These are phyloP conservation scores for Helichrysum umbraculigerum DNA, from an alignment of 129 eudicot species.

Conservation along the genomic window DNA sequence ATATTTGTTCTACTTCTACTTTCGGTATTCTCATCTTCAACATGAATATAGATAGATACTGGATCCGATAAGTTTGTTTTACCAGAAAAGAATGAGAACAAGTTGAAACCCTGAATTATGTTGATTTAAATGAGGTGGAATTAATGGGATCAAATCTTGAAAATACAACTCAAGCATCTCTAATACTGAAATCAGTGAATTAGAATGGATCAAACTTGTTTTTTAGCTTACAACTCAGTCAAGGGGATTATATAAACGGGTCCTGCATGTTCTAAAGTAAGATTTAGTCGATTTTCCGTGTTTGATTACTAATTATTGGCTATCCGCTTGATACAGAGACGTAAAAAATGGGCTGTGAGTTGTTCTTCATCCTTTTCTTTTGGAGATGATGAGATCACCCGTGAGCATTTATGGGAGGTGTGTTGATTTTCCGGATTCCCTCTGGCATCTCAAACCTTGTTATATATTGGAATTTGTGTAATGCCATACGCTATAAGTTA, in stretches of 20 bases:
- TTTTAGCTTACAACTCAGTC: neutral
- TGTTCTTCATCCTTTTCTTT: constrained; percentile 58
- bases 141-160: neutral
- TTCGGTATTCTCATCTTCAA: neutral
- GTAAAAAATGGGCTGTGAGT: constrained; percentile 53
- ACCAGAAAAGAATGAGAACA: neutral
- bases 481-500: constrained; percentile 17
- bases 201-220: neutral
- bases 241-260: neutral
- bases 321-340: constrained; percentile 52
- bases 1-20: neutral
- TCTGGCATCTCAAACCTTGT: constrained; percentile 9
- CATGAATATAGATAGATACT: neutral
- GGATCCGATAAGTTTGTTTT: neutral
- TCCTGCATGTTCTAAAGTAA: constrained; percentile 12
- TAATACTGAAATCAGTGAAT: neutral
- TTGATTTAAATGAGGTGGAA: neutral
- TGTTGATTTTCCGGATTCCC: constrained; percentile 11
- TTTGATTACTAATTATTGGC: constrained; percentile 26
- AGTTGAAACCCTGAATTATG: neutral
- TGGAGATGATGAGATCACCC: constrained; percentile 53
- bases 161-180: neutral
- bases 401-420: constrained; percentile 96
- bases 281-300: constrained; percentile 8
- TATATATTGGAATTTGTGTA: neutral